Evolutionary conservation across 768 basidiomycete genomes (phyloP).

Genomic region (Boletus rubescentipes): DNA sequence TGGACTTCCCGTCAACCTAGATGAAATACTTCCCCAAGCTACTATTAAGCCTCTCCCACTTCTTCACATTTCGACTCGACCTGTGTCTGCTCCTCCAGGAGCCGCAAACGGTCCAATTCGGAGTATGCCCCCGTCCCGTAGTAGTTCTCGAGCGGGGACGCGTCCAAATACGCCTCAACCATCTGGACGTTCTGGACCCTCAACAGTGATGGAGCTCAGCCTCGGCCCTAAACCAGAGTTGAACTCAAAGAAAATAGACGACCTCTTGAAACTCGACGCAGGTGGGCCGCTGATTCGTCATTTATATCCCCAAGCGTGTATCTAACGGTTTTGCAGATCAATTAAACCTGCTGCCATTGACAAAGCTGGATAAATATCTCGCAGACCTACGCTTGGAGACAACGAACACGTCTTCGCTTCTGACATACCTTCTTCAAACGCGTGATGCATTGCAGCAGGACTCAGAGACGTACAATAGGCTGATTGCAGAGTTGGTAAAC

Average conservation of each 20-base stretch:
- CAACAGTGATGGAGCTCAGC: slow-evolving; percentile 39
- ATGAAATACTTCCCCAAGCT: slow-evolving; percentile 79
- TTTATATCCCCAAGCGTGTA: slow-evolving; percentile 2
- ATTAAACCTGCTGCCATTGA: slow-evolving; percentile 67
- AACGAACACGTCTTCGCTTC: slow-evolving; percentile 66
- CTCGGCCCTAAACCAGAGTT: slow-evolving; percentile 80
- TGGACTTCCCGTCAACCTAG: slow-evolving; percentile 92
- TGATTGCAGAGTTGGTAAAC: slow-evolving; percentile 89
- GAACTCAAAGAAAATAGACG: slow-evolving; percentile 61
- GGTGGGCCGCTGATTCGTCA: slow-evolving; percentile 45
- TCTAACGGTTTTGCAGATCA: slow-evolving; percentile 48
- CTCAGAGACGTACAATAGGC: slow-evolving; percentile 83
- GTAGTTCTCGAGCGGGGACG: slow-evolving; percentile 54
- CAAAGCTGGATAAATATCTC: slow-evolving; percentile 63
- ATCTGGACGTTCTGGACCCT: slow-evolving; percentile 31
- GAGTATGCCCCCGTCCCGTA: slow-evolving; percentile 34
- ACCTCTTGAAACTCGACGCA: slow-evolving; percentile 62
- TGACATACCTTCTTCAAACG: slow-evolving; percentile 81
- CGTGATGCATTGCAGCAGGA: slow-evolving; percentile 83
- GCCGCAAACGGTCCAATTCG: slow-evolving; percentile 40
- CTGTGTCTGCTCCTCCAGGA: slow-evolving; percentile 77
- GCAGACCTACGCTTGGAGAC: slow-evolving; percentile 70
- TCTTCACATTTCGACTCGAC: slow-evolving; percentile 79
- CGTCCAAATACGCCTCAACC: slow-evolving; percentile 46
- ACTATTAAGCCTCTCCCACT: slow-evolving; percentile 70